Evolutionary conservation across 495 filamentous ascomycete species (phyloP), one percentile per base, ranked within the genome.

Genomic region (Xylaria intraflava): DNA sequence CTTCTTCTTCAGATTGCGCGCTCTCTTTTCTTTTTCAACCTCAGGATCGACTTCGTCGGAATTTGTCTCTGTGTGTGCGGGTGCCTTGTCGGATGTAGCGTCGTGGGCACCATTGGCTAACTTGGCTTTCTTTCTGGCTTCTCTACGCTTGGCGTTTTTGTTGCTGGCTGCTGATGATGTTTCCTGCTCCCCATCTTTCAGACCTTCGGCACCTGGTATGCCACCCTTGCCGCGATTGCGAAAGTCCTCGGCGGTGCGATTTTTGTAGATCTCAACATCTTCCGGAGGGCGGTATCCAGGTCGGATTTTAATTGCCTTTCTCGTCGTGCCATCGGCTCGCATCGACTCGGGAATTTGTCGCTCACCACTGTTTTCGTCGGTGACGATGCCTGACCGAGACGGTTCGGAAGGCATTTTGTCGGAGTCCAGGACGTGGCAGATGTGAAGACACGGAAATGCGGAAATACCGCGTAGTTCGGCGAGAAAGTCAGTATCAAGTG

Each of bases 251-350:
- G 91, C 91, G 5, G 84, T 87, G 38, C 87, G 83, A 72, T 95
- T 97, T 76, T 88, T 93, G 79, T 97, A 99, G 31, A 95, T 74
- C 64, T 96, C 89, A 52, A 96, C 87, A 69, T 99, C 94, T 68
- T 99, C 94, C 2, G 93, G 92, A 0, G 94, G 94, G 30, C 82
- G 82, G 70, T 97, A 99, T 42, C 94, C 94, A 11, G 92, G 91
- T 2, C 89, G 83, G 38, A 99, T 87, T 57, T 87, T 87, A 49
- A 96, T 97, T 63, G 96, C 94, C 61, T 87, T 90, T 27, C 94
- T 78, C 14, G 84, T 87, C 17, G 87, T 88, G 47, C 94, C 94
- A 60, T 99, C 94, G 6, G 94, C 71, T 41, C 94, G 86, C 23
- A 79, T 67, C 1, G 92, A 96, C 20, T 90, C 81, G 29, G 94